Evolutionary conservation across 2,329 filamentous ascomycete species (phyloP), one percentile per base, ranked within the genome.

Genomic region (Neophaeococcomyces aloes): DNA sequence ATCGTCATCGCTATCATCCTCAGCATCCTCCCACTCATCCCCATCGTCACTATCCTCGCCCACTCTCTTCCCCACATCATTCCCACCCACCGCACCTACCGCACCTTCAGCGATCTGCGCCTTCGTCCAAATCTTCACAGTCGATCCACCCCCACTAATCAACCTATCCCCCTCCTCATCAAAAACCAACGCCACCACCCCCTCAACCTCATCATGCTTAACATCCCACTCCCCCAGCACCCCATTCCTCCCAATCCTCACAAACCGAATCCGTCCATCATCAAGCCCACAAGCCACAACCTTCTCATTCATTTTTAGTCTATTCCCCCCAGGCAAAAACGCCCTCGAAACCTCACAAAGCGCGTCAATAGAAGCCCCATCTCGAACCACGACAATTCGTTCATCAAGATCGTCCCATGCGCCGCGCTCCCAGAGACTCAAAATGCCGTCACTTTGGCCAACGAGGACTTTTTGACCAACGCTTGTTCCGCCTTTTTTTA

Each of bases 351-450:
- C 69, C 41, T 82, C 64, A 1, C 77, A 72, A 48, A 95, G 68
- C n/a, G 79, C 75, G 57, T 96, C 89, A 32, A 95, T 66, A 47
- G 83, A 86, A 61, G 93, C 87, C 34, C 77, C 85, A 7, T 78
- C 81, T 21, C 66, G 63, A 52, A 86, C 80, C 7, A 95, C 78
- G 38, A 83, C 78, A 56, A 95, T 83, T 41, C 87, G 76, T 65
- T 94, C 87, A 54, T 93, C 85, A 61, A 94, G 86, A 61, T 96
- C 89, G 57, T 94, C 88, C 89, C 91, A 96, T 1, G 84, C 78
- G 1, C 89, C 89, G 53, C 82, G 83, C 62, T 98, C 89, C 88
- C 91, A 98, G 5, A 96, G 67, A 3, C 88, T 95, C 50, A 96
- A 62, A 1, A 95, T 78, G 2, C 91, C 91, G 32, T 77, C 81